Evolutionary conservation across 495 filamentous ascomycete genomes (phyloP), one percentile per base, ranked within the genome.

Genomic region (Lophiotrema nucula): DNA sequence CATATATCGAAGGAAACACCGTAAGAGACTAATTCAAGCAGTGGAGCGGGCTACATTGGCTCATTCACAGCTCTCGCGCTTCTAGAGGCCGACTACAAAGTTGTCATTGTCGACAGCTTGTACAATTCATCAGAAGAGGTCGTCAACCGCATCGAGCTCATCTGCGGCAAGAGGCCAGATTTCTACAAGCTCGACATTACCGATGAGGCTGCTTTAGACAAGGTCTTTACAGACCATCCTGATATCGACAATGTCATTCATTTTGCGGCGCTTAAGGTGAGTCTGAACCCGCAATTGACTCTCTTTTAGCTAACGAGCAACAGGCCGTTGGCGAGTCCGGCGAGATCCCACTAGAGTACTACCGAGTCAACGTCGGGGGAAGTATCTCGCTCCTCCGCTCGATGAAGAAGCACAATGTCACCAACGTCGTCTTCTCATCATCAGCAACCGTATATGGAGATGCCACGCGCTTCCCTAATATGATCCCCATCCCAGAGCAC

Each of bases 391-490:
- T 98, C 24, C 83, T 98, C 46, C 81, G 85, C 47, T 85, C 85
- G 60, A 97, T 97, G 93, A 81, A 82, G 66, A 83, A 82, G 69
- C 81, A 96, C 76, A 85, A 92, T 77, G 91, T 97, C 58, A 80
- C 82, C 77, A 97, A 96, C 78, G 95, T 98, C 64, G 93, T 98
- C 72, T 98, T 98, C 78, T 96, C 92, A 48, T 96, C 83, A 42
- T 96, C 91, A 6, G 91, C 91, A 26, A 96, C 93, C 62, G 93
- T 98, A 70, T 98, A 98, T 70, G 93, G 93, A 57, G 93, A 98
- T 75, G 93, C 95, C 46, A 98, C 95, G 45, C 89, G 89, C 72
- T 87, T 96, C 74, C 84, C 87, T 64, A 87, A 95, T 78, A 97
- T 98, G 95, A 97, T 98, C 65, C 93, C 93, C 63, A 98, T 98